Base-by-base conservation (phyloP, 2,329 filamentous ascomycete genomes). In the Colletotrichum caudatum region DNA sequence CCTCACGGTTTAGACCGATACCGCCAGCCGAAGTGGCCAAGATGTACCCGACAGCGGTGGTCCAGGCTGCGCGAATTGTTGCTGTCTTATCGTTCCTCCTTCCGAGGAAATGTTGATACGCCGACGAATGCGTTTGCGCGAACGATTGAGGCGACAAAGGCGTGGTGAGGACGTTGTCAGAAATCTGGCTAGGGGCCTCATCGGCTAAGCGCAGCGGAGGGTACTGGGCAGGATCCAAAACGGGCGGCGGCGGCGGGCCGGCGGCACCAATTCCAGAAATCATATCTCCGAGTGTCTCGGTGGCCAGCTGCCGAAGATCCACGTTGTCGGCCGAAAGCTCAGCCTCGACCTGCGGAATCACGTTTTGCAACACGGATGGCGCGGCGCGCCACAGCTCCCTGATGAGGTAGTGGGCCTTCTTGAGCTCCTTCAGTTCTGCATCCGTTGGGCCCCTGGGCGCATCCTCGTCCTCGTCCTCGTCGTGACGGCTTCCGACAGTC, bases 261-360 rank as follows among this genome's bases (percentile, higher is more conserved):
- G 95, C 94, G 72, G 95, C 93, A 61, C 95, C 95, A 79, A 98
- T 97, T 7, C 95, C 95, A 51, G 95, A 92, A 35, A 97, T 92
- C 86, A 99, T 95, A 78, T 98, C 95, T 64, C 97, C 96, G 50
- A 99, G 89, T 0, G 96, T 97, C 81, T 98, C 94, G 0, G 95
- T 97, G 2, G 95, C 95, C 69, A 99, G 87, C 71, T 94, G 88
- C 64, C 96, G 93, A 66, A 99, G 84, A 76, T 96, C 91, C 3
- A 95, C 87, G 72, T 97, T 97, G 78, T 99, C 96, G 0, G 95
- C 94, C 4, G 92, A 93, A 64, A 99, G 85, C 82, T 99, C 96
- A 44, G 94, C 93, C 78, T 98, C 95, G 50, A 99, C 86, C 80
- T 98, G 95, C 5, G 95, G 95, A 64, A 99, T 92, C 16, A 99